These are phyloP conservation scores for Fusarium graminum DNA, from an alignment of 2,329 filamentous ascomycete genomes.

Conservation along the genomic window DNA sequence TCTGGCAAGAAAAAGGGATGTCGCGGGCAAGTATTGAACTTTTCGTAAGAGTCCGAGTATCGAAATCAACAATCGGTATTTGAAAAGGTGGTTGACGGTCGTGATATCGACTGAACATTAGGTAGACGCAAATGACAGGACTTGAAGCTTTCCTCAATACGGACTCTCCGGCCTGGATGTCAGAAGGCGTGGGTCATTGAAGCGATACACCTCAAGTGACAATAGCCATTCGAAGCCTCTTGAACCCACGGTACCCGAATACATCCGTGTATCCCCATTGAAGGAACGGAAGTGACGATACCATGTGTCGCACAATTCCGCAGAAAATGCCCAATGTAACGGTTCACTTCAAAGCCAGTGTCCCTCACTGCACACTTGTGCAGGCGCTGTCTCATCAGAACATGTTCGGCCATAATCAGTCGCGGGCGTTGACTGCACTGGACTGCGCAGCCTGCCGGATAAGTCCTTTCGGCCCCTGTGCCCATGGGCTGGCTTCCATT, in stretches of 20 bases:
- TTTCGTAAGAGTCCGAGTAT: background rate
- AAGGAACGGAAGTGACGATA: slow-evolving; percentile 14
- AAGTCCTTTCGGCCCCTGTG: slow-evolving; percentile 33
- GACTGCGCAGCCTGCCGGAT: slow-evolving; percentile 14
- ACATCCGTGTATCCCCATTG: slow-evolving; percentile 15
- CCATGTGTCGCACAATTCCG: slow-evolving; percentile 43
- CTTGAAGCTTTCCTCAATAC: background rate
- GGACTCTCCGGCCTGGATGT: background rate
- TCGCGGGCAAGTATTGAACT: background rate
- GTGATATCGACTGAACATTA: background rate
- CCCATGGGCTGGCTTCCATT: slow-evolving; percentile 14
- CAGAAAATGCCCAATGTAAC: slow-evolving; percentile 33
- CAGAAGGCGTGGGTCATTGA: background rate
- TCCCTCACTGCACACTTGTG: slow-evolving; percentile 44
- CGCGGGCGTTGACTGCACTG: slow-evolving; percentile 30
- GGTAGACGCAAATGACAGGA: background rate
- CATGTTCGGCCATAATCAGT: slow-evolving; percentile 33
- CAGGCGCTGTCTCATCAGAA: slow-evolving; percentile 42
- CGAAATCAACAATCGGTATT: background rate
- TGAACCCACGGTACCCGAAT: slow-evolving; percentile 20
- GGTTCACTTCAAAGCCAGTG: slow-evolving; percentile 28
- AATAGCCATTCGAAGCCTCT: slow-evolving; percentile 4
- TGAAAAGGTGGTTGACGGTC: background rate
- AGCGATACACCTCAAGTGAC: slow-evolving; percentile 9
- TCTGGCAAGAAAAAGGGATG: background rate